These are phyloP conservation scores for Stachybotrys elegans DNA, from an alignment of 2,329 filamentous ascomycete species.

Conservation along the genomic window DNA sequence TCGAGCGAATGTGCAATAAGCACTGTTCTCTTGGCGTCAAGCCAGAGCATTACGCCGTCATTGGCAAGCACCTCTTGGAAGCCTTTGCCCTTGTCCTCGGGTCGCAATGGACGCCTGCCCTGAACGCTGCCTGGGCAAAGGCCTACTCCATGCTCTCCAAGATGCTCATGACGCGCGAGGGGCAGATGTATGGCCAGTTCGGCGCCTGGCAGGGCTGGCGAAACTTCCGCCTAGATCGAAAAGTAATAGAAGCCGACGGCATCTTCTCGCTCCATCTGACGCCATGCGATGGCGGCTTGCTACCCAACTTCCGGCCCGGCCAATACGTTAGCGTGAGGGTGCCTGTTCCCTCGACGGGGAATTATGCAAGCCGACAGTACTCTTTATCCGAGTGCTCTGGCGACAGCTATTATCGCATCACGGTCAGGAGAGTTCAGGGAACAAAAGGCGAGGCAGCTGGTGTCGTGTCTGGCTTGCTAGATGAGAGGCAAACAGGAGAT, in stretches of 20 bases:
- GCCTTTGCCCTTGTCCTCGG: conserved; percentile 62
- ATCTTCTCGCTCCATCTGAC: conserved; percentile 64
- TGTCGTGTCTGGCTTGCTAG: conserved; percentile 60
- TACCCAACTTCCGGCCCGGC: conserved; percentile 59
- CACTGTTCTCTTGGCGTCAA: conserved; percentile 61
- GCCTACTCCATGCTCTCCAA: conserved; percentile 67
- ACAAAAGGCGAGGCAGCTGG: conserved; percentile 31
- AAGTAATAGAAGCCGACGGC: conserved; percentile 57
- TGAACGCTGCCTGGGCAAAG: conserved; percentile 59
- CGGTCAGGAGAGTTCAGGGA: conserved; percentile 43
- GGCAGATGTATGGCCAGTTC: conserved; percentile 50
- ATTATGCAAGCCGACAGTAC: conserved; percentile 63
- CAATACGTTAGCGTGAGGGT: conserved; percentile 63
- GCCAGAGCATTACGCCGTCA: conserved; percentile 61
- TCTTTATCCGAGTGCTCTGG: conserved; percentile 59
- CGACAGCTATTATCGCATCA: conserved; percentile 58
- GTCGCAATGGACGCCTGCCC: conserved; percentile 53
- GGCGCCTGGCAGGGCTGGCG: conserved; percentile 58
- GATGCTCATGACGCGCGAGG: conserved; percentile 61
- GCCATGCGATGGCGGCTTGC: conserved; percentile 49
- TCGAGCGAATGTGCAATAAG: conserved; percentile 56
- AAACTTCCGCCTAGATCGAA: conserved; percentile 56
- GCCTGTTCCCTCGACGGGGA: conserved; percentile 48
- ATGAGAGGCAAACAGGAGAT: conserved; percentile 52
- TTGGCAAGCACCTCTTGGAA: conserved; percentile 59